A percentile compares a stretch with the other conserved stretches of the same genome.
These are phyloP conservation scores for Trichosporon ovoides DNA, from an alignment of 1,284 basidiomycete species.

Conservation along the genomic window DNA sequence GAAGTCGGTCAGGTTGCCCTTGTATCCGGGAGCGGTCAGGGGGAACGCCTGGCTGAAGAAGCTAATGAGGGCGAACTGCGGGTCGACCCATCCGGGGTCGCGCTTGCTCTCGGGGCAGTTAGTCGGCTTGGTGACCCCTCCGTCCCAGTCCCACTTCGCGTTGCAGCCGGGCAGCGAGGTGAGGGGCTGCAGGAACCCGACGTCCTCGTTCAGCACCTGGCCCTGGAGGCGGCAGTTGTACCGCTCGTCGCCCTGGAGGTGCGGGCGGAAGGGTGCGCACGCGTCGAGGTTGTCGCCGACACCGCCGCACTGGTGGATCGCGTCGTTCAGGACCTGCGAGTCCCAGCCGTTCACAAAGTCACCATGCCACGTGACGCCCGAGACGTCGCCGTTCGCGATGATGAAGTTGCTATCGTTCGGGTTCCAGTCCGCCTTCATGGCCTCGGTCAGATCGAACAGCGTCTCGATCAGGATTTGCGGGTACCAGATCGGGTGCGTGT, in stretches of 20 bases:
- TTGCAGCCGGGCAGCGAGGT: slow-evolving; percentile 17
- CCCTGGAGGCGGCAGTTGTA: slow-evolving; percentile 10
- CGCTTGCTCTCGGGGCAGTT: slow-evolving; percentile 1
- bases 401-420: slow-evolving; percentile 6
- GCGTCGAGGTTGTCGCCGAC: slow-evolving; percentile 1
- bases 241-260: slow-evolving; percentile 3
- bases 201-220: slow-evolving; percentile 13
- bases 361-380: slow-evolving; percentile 13
- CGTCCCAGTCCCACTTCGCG: slow-evolving; percentile 12
- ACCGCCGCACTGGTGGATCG: slow-evolving; percentile 9
- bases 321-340: slow-evolving; percentile 3
- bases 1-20: background rate
- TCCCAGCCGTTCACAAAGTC: slow-evolving; percentile 19
- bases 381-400: slow-evolving; percentile 17
- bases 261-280: background rate
- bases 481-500: slow-evolving; percentile 16
- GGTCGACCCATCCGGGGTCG: slow-evolving; percentile 13
- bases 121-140: slow-evolving; percentile 10
- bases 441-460: background rate
- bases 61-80: slow-evolving; percentile 1
- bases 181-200: slow-evolving; percentile 10
- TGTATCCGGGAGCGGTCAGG: background rate
- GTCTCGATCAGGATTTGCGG: slow-evolving; percentile 13
- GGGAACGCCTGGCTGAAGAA: slow-evolving; percentile 2
- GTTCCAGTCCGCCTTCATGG: slow-evolving; percentile 7